Percentiles rank a stretch among this genome's conserved stretches.
phyloP scores from a whole-genome alignment of 805 yeast species.

The Wickerhamomyces alni region DNA sequence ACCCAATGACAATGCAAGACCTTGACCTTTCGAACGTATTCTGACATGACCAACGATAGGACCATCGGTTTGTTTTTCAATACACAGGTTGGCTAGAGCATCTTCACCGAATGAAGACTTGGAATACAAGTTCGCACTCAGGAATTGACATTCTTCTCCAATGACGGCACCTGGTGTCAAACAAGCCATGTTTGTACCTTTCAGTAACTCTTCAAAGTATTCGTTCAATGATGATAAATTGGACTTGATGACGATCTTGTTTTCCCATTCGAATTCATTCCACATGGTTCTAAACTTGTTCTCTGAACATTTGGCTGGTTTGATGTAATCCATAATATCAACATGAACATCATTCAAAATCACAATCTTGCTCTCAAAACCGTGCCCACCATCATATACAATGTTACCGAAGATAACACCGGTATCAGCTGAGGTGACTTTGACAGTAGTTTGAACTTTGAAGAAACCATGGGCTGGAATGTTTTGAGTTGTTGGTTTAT shows the following conservation, averaged over 20 bases:
- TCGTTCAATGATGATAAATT: conserved; percentile 60
- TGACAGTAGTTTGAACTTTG: conserved; percentile 79
- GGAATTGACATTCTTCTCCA: conserved; percentile 84
- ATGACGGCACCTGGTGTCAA: conserved; percentile 88
- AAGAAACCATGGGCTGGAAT: conserved; percentile 98
- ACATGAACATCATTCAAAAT: conserved; percentile 92
- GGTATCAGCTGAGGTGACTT: conserved; percentile 95
- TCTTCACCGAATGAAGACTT: conserved; percentile 95
- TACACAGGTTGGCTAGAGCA: conserved; percentile 91
- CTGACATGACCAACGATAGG: conserved; percentile 90
- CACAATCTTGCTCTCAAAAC: conserved; percentile 83
- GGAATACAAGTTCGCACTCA: conserved; percentile 91
- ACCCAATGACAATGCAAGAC: conserved; percentile 90
- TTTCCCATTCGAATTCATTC: conserved; percentile 99
- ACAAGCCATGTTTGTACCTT: conserved; percentile 90
- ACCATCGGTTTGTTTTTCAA: conserved; percentile 73
- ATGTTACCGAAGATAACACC: conserved; percentile 98
- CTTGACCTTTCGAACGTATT: conserved; percentile 96
- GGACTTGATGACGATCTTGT: conserved; percentile 85
- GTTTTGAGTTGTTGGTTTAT: conserved; percentile 82
- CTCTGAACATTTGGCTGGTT: conserved; percentile 89
- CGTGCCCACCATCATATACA: conserved; percentile 92
- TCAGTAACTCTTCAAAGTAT: conserved; percentile 68
- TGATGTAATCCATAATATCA: conserved; percentile 95
- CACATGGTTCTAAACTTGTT: conserved; percentile 93